Conservation (phyloP, 1,284 basidiomycete genomes). For the Flammula alnicola region DNA sequence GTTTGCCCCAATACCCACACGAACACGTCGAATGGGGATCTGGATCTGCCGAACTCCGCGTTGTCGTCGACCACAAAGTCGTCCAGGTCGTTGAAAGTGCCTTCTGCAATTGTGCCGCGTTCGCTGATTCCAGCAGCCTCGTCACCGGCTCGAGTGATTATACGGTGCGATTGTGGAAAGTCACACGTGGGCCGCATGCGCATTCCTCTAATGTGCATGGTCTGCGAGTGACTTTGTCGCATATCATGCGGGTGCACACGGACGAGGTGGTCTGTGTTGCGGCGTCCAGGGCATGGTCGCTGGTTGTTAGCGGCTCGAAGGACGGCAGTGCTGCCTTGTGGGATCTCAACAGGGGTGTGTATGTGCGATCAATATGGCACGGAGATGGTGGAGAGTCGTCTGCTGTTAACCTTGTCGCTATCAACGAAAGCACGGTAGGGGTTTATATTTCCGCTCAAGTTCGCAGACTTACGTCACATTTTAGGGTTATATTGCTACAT, state of each 20-base stretch:
- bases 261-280: constrained; percentile 71
- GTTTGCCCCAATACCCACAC: constrained; percentile 63
- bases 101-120: constrained; percentile 75
- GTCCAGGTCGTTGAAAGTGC: constrained; percentile 78
- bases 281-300: constrained; percentile 82
- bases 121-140: constrained; percentile 72
- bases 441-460: constrained; percentile 28
- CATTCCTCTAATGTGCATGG: constrained; percentile 24
- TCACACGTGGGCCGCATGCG: constrained; percentile 42
- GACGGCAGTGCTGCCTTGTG: constrained; percentile 89
- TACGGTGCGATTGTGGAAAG: constrained; percentile 80
- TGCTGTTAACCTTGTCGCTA: constrained; percentile 71
- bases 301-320: constrained; percentile 83
- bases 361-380: constrained; percentile 79
- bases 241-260: constrained; percentile 81
- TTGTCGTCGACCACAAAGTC: constrained; percentile 69
- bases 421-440: constrained; percentile 89
- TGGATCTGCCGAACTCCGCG: constrained; percentile 58
- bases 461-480: constrained; percentile 33
- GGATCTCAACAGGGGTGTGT: constrained; percentile 87
- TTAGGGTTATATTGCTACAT: constrained; percentile 85
- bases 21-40: constrained; percentile 71
- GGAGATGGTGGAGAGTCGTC: constrained; percentile 46
- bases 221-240: constrained; percentile 53
- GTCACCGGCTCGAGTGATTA: constrained; percentile 81